Evolutionary conservation across 495 filamentous ascomycete species (phyloP), one percentile per base, ranked within the genome.

Genomic region (Cairneyella variabilis): DNA sequence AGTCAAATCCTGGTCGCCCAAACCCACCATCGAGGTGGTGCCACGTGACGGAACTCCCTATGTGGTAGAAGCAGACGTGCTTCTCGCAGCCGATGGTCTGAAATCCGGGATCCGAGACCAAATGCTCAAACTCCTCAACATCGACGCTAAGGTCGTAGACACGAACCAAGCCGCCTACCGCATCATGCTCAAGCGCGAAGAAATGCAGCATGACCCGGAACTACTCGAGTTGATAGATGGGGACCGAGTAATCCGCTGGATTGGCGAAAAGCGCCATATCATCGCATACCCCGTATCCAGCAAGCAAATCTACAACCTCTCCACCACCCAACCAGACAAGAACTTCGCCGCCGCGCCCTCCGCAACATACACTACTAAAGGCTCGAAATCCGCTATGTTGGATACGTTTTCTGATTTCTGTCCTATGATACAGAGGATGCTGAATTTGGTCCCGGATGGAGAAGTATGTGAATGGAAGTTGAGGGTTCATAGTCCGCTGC

Each of bases 381-480:
- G 83, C 5, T 78, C 76, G 56, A 95, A 92, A 68, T 57, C 67
- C 20, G 76, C 71, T 41, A 86, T 90, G 83, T 63, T 89, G 57
- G 63, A 72, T 17, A 81, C 88, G 21, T 91, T 81, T 62, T 67
- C 58, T 16, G 84, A 86, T 63, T 91, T 89, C 69, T 86, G 82
- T 61, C 84, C 85, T 27, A 79, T 80, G 62, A 78, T 92, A 10
- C 77, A 81, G 57, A 78, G 82, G 49, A 83, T 92, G 79, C 73
- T 92, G 26, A 71, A 85, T 64, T 75, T 88, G n/a, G 86, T 91
- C 7, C 86, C 86, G 1, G 89, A 91, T 34, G 85, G 83, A 32
- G 85, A 89, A 57, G 85, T 92, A 22, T 87, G 85, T 66, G 85
- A 90, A 68, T 92, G 86, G 88, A 85, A 87, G 65, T 72, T 91